Conservation (phyloP, 202 grass and related monocot species). For the Zoysia matrella region DNA sequence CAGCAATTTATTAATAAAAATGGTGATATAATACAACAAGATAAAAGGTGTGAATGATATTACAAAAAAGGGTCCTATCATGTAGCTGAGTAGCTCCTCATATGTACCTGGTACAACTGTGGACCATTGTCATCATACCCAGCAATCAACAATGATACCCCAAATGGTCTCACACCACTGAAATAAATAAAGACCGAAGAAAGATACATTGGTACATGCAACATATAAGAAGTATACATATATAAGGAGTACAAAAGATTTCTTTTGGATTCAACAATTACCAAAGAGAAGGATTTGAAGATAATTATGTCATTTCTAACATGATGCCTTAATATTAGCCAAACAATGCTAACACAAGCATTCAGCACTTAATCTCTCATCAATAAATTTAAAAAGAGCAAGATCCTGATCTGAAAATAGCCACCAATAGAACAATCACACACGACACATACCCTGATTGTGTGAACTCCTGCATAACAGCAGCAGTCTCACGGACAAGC, state of each 20-base stretch:
- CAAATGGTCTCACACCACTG: constrained; percentile 98
- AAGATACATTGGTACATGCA: neutral
- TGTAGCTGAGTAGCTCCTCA: neutral
- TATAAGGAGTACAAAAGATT: neutral
- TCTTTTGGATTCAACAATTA: constrained; percentile 21
- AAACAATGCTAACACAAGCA: neutral
- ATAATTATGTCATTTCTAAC: constrained; percentile 4
- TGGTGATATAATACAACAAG: neutral
- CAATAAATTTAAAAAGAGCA: neutral
- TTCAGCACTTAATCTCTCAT: constrained; percentile 2
- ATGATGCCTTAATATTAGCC: neutral
- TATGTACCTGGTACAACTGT: constrained; percentile 87
- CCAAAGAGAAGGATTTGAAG: neutral
- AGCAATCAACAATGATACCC: constrained; percentile 90
- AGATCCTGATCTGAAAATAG: neutral
- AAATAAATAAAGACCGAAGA: constrained; percentile 43
- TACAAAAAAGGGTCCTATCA: neutral
- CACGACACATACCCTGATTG: constrained; percentile 78
- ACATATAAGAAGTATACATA: neutral
- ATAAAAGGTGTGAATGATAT: neutral
- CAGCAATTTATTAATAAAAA: constrained; percentile 19
- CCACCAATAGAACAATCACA: constrained; percentile 5
- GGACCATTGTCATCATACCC: constrained; percentile 98
- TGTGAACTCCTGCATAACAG: constrained; percentile 99
- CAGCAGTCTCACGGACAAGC: constrained; percentile 94